phyloP scores from a whole-genome alignment of 2,329 filamentous ascomycete species.

The Aspergillus fumigatus region DNA sequence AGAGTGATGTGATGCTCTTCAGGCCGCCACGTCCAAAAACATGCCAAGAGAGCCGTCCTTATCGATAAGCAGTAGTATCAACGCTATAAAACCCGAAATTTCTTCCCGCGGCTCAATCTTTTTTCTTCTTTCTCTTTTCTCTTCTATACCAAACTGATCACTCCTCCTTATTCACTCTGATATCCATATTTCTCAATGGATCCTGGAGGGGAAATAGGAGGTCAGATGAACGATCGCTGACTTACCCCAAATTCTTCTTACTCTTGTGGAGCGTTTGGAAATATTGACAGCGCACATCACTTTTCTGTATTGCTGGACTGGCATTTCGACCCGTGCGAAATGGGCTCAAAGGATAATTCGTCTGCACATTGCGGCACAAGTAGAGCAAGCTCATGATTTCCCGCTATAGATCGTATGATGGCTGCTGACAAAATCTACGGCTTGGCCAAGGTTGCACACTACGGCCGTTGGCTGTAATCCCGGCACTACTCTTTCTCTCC shows the following conservation, averaged over 20 bases:
- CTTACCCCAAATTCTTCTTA: constrained; percentile 44
- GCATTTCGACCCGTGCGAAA: background rate
- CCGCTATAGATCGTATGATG: constrained; percentile 2
- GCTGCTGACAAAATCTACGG: constrained; percentile 40
- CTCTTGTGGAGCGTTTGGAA: constrained; percentile 44
- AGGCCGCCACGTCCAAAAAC: background rate
- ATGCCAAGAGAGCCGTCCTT: constrained; percentile 19
- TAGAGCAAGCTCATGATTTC: background rate
- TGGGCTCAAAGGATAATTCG: background rate
- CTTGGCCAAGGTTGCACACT: constrained; percentile 54
- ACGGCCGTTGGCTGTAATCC: constrained; percentile 50
- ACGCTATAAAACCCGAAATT: constrained; percentile 21
- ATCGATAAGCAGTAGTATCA: constrained; percentile 32
- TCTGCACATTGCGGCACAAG: background rate
- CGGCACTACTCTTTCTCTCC: constrained; percentile 59
- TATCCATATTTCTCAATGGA: constrained; percentile 35
- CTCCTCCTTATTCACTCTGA: constrained; percentile 47
- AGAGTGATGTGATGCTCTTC: constrained; percentile 1
- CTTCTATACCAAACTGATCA: constrained; percentile 36
- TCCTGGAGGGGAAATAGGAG: constrained; percentile 46
- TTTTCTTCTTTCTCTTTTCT: constrained; percentile 34
- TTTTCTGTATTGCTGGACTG: constrained; percentile 2
- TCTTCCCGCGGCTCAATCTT: constrained; percentile 14
- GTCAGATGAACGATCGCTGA: constrained; percentile 38
- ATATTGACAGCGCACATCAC: constrained; percentile 42